Percentiles rank a stretch among this genome's conserved stretches.
phyloP scores from a whole-genome alignment of 345 rosid genomes.

The Sisymbrium altissimum region DNA sequence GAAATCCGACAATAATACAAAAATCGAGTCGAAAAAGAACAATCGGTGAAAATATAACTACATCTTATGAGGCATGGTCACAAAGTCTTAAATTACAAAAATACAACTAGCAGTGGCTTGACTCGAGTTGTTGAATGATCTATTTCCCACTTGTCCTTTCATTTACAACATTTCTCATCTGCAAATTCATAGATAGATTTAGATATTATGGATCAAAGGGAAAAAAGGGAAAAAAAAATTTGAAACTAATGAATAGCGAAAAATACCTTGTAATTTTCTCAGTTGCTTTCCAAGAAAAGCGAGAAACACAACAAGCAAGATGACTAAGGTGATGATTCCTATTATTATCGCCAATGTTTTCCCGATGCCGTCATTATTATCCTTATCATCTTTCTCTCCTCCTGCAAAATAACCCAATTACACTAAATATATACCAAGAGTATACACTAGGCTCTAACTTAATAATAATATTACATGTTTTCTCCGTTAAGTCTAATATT shows the following conservation, averaged over 20 bases:
- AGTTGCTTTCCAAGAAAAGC: slow-evolving; percentile 58
- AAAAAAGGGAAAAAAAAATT: neutral
- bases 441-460: neutral
- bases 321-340: slow-evolving; percentile 70
- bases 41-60: slow-evolving; percentile 5
- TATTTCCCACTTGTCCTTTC: slow-evolving; percentile 1
- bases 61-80: neutral
- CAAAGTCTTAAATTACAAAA: slow-evolving; percentile 12
- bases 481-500: neutral
- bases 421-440: neutral
- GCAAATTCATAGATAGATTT: neutral
- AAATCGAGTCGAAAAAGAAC: slow-evolving; percentile 1
- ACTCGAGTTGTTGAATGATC: slow-evolving; percentile 12
- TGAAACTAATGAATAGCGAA: neutral
- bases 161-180: slow-evolving; percentile 23
- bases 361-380: slow-evolving; percentile 51
- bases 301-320: slow-evolving; percentile 64
- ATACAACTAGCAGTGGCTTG: slow-evolving; percentile 9
- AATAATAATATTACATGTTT: neutral
- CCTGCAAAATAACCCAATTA: neutral
- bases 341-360: slow-evolving; percentile 85
- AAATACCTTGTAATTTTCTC: slow-evolving; percentile 55
- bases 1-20: slow-evolving; percentile 14
- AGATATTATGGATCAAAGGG: too few relatives aligned
- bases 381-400: slow-evolving; percentile 13